These are phyloP conservation scores for Strobilomyces dryophilus DNA, from an alignment of 768 basidiomycete genomes.

Conservation along the genomic window DNA sequence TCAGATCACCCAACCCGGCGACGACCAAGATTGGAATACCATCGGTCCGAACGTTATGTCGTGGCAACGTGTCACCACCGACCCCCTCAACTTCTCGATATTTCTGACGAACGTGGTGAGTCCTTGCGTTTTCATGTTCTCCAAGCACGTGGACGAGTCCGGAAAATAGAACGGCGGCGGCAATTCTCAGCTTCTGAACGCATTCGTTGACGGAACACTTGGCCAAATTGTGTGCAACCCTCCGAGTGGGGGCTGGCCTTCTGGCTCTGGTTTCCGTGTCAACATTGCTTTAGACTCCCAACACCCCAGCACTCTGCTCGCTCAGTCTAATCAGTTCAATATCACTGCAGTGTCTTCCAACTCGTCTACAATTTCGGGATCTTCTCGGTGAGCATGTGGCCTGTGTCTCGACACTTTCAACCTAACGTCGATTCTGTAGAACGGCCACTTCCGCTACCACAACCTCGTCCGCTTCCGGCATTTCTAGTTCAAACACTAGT, in stretches of 20 bases:
- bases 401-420: neutral
- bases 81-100: constrained; percentile 62
- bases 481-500: constrained; percentile 25
- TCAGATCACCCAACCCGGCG: constrained; percentile 50
- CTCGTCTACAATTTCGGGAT: constrained; percentile 12
- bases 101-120: constrained; percentile 63
- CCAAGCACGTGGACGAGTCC: neutral
- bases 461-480: constrained; percentile 14
- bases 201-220: constrained; percentile 49
- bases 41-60: constrained; percentile 47
- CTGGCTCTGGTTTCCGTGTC: constrained; percentile 61
- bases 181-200: constrained; percentile 45
- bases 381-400: constrained; percentile 14
- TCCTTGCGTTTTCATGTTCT: neutral
- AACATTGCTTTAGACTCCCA: constrained; percentile 58
- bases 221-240: constrained; percentile 42
- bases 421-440: constrained; percentile 8
- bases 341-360: constrained; percentile 32
- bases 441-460: neutral
- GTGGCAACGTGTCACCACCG: constrained; percentile 67
- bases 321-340: constrained; percentile 66
- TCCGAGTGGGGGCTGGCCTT: constrained; percentile 63
- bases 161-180: constrained; percentile 33
- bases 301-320: constrained; percentile 51
- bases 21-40: constrained; percentile 51